phyloP scores from a whole-genome alignment of 2,329 filamentous ascomycete genomes.

The Talaromyces sp. region DNA sequence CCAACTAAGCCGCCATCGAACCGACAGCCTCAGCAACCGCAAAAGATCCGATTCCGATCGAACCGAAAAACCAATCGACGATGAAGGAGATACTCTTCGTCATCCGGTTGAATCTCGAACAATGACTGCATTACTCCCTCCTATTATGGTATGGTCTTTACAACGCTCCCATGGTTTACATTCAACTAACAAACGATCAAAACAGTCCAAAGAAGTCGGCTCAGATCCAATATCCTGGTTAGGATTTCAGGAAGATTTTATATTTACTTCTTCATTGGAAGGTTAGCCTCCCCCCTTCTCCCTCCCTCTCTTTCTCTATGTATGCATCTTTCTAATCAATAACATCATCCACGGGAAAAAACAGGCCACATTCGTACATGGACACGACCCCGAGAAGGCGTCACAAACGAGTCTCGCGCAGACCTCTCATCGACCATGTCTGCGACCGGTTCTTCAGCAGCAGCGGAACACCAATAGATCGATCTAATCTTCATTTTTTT shows the following conservation, averaged over 20 bases:
- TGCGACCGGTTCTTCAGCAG: conserved; percentile 8
- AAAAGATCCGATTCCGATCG: conserved; percentile 67
- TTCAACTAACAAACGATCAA: neutral
- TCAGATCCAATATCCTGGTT: conserved; percentile 84
- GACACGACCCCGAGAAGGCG: conserved; percentile 56
- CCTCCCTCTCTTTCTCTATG: conserved; percentile 1
- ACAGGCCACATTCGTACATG: conserved; percentile 71
- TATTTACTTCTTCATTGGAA: conserved; percentile 85
- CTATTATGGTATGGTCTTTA: conserved; percentile 69
- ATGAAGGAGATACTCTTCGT: conserved; percentile 56
- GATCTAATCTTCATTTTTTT: neutral
- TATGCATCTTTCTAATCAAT: neutral
- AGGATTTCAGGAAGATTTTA: conserved; percentile 87
- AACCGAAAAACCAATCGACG: conserved; percentile 42
- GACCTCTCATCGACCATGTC: conserved; percentile 19
- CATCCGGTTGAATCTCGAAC: conserved; percentile 83
- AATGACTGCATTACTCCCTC: conserved; percentile 78
- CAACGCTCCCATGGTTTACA: neutral
- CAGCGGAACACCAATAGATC: neutral
- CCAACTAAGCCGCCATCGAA: conserved; percentile 55
- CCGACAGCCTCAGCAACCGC: conserved; percentile 55
- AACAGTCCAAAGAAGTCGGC: conserved; percentile 74
- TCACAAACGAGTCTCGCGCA: conserved; percentile 33
- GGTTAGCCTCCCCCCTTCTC: conserved; percentile 55
- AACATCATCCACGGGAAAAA: conserved; percentile 1